Base-by-base conservation (phyloP, 2,329 filamentous ascomycete species). In the Aspergillus floridensis region DNA sequence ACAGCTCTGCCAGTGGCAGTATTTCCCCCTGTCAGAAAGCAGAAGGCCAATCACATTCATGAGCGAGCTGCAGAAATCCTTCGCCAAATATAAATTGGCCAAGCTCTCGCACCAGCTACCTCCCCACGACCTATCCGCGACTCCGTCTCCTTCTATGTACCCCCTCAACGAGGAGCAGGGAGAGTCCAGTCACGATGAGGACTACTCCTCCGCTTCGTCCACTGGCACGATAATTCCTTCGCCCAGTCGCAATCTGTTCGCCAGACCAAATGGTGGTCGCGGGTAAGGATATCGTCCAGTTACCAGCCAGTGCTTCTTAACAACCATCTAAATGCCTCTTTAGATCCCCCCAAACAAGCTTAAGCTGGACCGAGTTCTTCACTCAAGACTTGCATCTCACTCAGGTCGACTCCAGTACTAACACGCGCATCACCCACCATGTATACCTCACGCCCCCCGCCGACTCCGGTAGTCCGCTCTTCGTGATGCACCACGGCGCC, bases 401-500 rank as follows among this genome's bases (percentile, higher is more conserved):
- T 21, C 67, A 72, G 48, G 68, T 75, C 26, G 72, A 74, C 35
- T 65, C 70, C 41, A 70, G 66, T n/a, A 61, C 71, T 41, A 71
- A 67, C 21, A 62, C 75, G 41, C 74, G 78, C 22, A 84, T 91
- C 47, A 85, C 81, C 54, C 89, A 93, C 71, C 95, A 99, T 79
- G 90, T 86, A 59, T 98, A 98, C 74, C 81, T 98, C 48, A 96
- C 87, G 21, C 92, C 92, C 0, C 93, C 93, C 1, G 70, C 73
- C 1, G 87, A 83, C 41, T 83, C 84, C 62, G 91, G 89, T 0
- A 31, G 53, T 19, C 92, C 93, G 0, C 81, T 99, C 5, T 93
- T 99, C 75, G 89, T 98, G 60, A 91, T 90, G 77, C 95, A 99
- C 72, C 95, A 99, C 77, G 95, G 95, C 44, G 95, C 91, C 46